Evolutionary conservation across 805 yeast genomes (phyloP), one percentile per base, ranked within the genome.

Genomic region (Lachancea mirantina): DNA sequence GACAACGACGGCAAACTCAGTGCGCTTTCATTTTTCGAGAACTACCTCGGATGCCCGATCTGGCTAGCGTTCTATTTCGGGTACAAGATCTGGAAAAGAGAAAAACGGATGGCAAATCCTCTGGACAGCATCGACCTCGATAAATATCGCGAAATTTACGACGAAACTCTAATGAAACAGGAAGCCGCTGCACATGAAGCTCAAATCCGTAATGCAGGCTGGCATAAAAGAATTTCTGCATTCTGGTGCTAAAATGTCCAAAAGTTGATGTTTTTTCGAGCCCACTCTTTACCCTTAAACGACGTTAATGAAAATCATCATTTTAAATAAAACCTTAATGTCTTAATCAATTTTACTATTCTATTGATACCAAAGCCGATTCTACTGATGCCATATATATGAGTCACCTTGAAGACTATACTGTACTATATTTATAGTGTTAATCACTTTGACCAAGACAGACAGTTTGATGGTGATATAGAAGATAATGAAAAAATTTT

Each of bases 1-100:
- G 75, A 47, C 5, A 38, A 51, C 8, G 59, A 45, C 6, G 69
- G 67, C 18, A 35, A 39, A 17, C 34, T 39, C n/a, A 57, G 56
- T 31, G 65, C 64, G 22, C 49, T 54, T 23, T 50, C 55, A 23
- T 76, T 76, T 55, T 76, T 76, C 61, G 58, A 68, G 55, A 55
- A 61, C 28, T 75, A 74, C 49, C 55, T 77, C 33, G 76, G 79
- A 6, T 57, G 55, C 10, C 65, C 62, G 3, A 63, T 70, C 14
- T 59, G 69, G 41, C 6, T 62, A 1, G 62, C 51, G 6, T 66
- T 61, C 45, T 75, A 67, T 49, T 23, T 73, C 15, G 65, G 62
- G n/a, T 74, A 71, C 58, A 75, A 74, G 64, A 19, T 70, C 8
- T 69, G 61, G 53, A 59, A 54, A 28, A 56, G 60, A 32, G 60